Percentiles rank a stretch among this genome's conserved stretches.
These are phyloP conservation scores for Calendula officinalis DNA, from an alignment of 129 eudicot species.

Conservation along the genomic window DNA sequence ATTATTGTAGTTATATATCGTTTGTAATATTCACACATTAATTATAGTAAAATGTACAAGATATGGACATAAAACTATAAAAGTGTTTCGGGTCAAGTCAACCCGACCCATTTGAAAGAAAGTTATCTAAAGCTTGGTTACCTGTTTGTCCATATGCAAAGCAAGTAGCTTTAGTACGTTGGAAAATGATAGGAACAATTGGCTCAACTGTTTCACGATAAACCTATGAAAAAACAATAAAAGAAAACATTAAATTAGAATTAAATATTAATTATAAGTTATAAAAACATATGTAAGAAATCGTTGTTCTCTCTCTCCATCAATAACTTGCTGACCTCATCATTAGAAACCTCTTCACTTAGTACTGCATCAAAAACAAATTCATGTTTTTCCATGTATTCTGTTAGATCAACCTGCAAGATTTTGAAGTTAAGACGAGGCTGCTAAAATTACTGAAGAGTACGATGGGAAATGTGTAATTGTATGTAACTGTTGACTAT, in stretches of 20 bases:
- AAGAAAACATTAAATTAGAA: not conserved
- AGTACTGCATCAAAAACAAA: conserved; percentile 99
- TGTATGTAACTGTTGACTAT: conserved; percentile 7
- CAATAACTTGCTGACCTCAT: conserved; percentile 56
- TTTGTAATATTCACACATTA: no score
- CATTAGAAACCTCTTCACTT: conserved; percentile 95
- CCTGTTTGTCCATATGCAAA: conserved; percentile 99
- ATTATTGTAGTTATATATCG: no score
- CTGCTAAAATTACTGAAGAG: not conserved
- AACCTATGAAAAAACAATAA: conserved; percentile 50
- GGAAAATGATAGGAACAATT: conserved; percentile 94
- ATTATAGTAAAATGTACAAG: not conserved
- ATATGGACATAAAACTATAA: not conserved
- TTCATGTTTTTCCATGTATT: conserved; percentile 92
- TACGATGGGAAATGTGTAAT: not conserved
- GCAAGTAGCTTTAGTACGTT: conserved; percentile 98
- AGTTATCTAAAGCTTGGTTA: conserved; percentile 16
- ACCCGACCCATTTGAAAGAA: not conserved
- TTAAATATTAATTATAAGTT: not conserved
- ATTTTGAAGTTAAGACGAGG: conserved; percentile 11
- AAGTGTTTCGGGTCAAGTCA: not conserved
- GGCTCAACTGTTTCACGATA: conserved; percentile 97
- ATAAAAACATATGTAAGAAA: not conserved
- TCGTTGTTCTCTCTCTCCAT: not conserved
- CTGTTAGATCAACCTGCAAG: conserved; percentile 90